These are phyloP conservation scores for Fusarium temperatum DNA, from an alignment of 2,329 filamentous ascomycete species.

Conservation along the genomic window DNA sequence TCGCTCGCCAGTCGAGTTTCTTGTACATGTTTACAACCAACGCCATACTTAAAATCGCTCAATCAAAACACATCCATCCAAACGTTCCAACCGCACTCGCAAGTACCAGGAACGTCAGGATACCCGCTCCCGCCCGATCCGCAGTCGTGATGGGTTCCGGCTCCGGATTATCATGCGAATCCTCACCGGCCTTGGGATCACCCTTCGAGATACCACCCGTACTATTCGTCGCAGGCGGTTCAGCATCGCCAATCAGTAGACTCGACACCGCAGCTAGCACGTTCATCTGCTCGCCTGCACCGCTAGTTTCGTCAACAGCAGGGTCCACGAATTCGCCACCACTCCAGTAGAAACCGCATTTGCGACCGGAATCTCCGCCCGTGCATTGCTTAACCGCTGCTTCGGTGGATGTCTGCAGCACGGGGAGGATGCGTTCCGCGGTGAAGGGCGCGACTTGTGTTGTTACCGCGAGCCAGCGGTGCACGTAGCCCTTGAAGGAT, in stretches of 20 bases:
- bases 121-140: slow-evolving; percentile 59
- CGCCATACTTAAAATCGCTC: not conserved
- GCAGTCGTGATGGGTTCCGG: slow-evolving; percentile 50
- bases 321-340: slow-evolving; percentile 54
- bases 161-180: slow-evolving; percentile 45
- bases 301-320: slow-evolving; percentile 62
- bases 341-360: slow-evolving; percentile 73
- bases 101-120: slow-evolving; percentile 57
- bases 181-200: slow-evolving; percentile 51
- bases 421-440: slow-evolving; percentile 62
- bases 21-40: not conserved
- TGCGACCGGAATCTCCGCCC: slow-evolving; percentile 64
- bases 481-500: slow-evolving; percentile 76
- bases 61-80: slow-evolving; percentile 60
- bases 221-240: slow-evolving; percentile 53
- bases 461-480: slow-evolving; percentile 70
- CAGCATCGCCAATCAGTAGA: slow-evolving; percentile 54
- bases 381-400: slow-evolving; percentile 71
- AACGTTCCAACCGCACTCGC: slow-evolving; percentile 54
- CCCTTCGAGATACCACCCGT: slow-evolving; percentile 62
- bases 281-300: slow-evolving; percentile 68
- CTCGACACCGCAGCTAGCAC: slow-evolving; percentile 64
- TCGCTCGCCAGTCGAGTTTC: slow-evolving; percentile 4
- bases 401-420: slow-evolving; percentile 65
- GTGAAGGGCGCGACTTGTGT: slow-evolving; percentile 71